Conservation (phyloP, 129 eudicot species). For the Heracleum sosnowskyi region DNA sequence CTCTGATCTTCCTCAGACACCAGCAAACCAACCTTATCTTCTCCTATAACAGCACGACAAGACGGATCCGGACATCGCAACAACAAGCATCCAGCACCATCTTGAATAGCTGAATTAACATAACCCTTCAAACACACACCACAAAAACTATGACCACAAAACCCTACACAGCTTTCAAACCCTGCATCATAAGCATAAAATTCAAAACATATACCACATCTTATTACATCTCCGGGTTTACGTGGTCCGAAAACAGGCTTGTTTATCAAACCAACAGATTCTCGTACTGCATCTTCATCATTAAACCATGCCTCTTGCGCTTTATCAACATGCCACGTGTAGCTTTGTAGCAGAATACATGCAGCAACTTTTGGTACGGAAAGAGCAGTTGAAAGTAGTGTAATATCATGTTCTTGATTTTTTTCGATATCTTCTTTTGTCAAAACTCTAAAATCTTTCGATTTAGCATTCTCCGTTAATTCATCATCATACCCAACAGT, state of each 20-base stretch:
- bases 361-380: not conserved
- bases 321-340: not conserved
- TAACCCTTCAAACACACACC: not conserved
- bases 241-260: not conserved
- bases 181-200: not conserved
- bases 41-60: not conserved
- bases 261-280: constrained; percentile 22
- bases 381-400: not conserved
- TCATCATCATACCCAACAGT: not conserved
- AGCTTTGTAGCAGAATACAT: not conserved
- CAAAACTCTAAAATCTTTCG: not conserved
- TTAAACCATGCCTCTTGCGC: constrained; percentile 5
- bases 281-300: constrained; percentile 14
- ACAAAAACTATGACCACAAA: constrained; percentile 5
- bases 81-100: not conserved
- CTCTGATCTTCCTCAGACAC: not conserved
- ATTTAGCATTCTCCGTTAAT: not conserved
- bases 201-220: not conserved
- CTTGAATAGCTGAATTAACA: not conserved
- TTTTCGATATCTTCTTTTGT: not conserved
- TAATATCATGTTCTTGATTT: not conserved
- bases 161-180: not conserved
- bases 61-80: not conserved
- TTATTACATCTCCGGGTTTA: too few species aligned
- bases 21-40: not conserved